Conservation (phyloP, 2,329 filamentous ascomycete species). For the Apiospora saccharicola region DNA sequence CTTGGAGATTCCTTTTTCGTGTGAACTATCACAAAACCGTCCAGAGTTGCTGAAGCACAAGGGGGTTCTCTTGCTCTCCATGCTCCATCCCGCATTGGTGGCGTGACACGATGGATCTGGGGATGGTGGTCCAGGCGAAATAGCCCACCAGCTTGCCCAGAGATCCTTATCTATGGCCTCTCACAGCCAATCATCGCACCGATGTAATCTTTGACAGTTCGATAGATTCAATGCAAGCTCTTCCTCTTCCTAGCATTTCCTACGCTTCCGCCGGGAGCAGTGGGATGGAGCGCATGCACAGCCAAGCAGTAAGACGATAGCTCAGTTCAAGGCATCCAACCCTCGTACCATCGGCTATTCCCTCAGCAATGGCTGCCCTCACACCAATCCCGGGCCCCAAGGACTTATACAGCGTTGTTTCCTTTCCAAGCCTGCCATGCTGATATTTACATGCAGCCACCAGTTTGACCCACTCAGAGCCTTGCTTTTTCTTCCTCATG, state of each 20-base stretch:
- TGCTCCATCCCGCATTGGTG: background rate
- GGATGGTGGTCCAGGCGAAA: background rate
- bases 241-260: background rate
- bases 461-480: background rate
- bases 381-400: background rate
- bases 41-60: background rate
- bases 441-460: background rate
- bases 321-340: background rate
- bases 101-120: slow-evolving; percentile 4
- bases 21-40: background rate
- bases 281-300: background rate
- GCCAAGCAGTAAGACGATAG: background rate
- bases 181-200: slow-evolving; percentile 1
- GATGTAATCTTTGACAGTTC: background rate
- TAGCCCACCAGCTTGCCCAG: slow-evolving; percentile 11
- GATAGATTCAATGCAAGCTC: background rate
- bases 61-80: slow-evolving; percentile 1
- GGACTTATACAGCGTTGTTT: background rate
- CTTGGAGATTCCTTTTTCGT: background rate
- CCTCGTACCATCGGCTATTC: background rate
- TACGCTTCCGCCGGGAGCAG: background rate
- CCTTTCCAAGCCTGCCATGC: background rate
- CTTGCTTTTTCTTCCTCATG: background rate
- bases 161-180: slow-evolving; percentile 22
- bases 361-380: background rate